Base-by-base conservation (phyloP, 306 rosid species). In the Cucurbita ficifolia region DNA sequence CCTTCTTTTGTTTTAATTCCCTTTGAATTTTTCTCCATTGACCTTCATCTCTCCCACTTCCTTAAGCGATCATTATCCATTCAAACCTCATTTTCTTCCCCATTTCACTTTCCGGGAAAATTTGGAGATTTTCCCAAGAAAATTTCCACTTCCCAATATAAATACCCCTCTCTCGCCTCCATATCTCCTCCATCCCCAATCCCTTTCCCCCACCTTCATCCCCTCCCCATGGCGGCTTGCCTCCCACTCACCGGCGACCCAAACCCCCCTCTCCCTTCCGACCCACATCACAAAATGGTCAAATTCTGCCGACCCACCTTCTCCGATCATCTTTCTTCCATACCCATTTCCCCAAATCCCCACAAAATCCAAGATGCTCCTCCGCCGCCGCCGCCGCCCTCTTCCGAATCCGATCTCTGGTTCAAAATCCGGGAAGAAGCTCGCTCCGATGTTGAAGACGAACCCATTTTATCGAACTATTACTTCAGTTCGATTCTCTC, bases 401-500 rank as follows among this genome's bases (percentile, higher is more conserved):
- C 52, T 3, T 75, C 46, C 10, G 82, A 55, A 5, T 48, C 18
- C 38, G 84, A 89, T 77, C 59, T 87, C 8, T 93, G 98, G 98
- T n/a, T 12, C 63, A 9, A 40, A 70, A 63, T 62, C 58, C 79
- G 73, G 24, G 86, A 80, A 0, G 98, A 94, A 76, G 98, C 98
- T 33, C 76, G 75, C 3, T 35, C 55, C 2, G 98, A 86, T 58
- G 82, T 89, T 4, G 77, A 79, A 8, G 53, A 75, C 8, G 98
- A 90, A 58, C 96, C 98, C 18, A 81, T 89, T 48, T 75, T 94
- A 77, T 80, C 85, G 0, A 76, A 19, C 43, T 90, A 81, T 84
- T 89, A 87, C 63, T 38, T 55, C 53, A 60, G 39, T 16, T 90
- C 89, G 0, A 79, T 94, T 62, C 67, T 90, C 33, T 77, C 89